Evolutionary conservation across 331 rosid genomes (phyloP).

Genomic region (Pyracantha coccinea): DNA sequence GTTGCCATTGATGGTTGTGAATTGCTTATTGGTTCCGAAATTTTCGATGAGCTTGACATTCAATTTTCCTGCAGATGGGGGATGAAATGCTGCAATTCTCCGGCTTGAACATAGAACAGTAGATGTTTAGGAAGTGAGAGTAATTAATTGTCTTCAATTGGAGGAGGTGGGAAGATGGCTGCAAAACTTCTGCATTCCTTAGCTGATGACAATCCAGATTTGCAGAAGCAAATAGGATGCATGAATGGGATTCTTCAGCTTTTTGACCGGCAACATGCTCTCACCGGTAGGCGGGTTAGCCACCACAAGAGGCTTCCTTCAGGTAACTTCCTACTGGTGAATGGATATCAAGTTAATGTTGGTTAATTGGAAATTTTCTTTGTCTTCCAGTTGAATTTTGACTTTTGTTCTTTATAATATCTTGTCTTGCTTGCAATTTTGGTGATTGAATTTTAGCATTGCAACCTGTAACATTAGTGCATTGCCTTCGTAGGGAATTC

Average conservation of each 20-base stretch:
- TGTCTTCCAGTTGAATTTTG: neutral
- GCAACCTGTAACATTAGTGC: conserved; percentile 1
- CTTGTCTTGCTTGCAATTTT: neutral
- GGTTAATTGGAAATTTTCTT: neutral
- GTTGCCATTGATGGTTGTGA: neutral
- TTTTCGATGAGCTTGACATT: conserved; percentile 6
- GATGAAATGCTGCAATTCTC: conserved; percentile 11
- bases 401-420: neutral
- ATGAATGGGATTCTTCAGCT: conserved; percentile 74
- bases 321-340: conserved; percentile 29
- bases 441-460: neutral
- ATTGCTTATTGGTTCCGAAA: conserved; percentile 5
- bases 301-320: conserved; percentile 61
- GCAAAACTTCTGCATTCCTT: conserved; percentile 71
- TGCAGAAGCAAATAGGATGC: conserved; percentile 85
- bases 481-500: conserved; percentile 35
- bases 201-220: conserved; percentile 78
- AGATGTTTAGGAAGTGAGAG: conserved; percentile 18
- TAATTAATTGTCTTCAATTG: conserved; percentile 23
- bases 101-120: conserved; percentile 15
- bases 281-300: conserved; percentile 35
- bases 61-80: conserved; percentile 8
- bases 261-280: conserved; percentile 61
- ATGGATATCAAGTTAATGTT: neutral
- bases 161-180: conserved; percentile 55